Evolutionary conservation across 495 filamentous ascomycete genomes (phyloP), one percentile per base, ranked within the genome.

Genomic region (Diplogelasinospora grovesii): DNA sequence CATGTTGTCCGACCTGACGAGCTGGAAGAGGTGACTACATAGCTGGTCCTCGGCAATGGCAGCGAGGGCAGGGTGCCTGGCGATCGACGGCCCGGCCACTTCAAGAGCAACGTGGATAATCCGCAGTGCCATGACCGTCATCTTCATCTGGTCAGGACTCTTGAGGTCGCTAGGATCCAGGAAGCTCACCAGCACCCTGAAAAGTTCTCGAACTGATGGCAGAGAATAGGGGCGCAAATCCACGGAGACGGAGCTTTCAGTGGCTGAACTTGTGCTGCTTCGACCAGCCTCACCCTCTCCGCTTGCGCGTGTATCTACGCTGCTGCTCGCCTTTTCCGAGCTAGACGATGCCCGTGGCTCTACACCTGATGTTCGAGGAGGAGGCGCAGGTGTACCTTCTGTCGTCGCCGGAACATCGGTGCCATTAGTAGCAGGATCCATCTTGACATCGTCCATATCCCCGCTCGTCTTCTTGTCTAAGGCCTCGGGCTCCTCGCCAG

Each of bases 71-170:
- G 90, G 89, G 58, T 99, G 93, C 43, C 85, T 85, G 32, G 89
- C 86, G 54, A 99, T 97, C 1, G 89, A 94, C 1, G 92, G 90
- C 0, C 92, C 92, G 16, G 92, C 89, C 43, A 97, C 89, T 58
- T 99, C 92, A 26, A 99, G 74, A 8, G 92, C 90, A 23, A 99
- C 92, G 68, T 97, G 92, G 43, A 97, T 94, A 43, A 99, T 96
- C 22, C 93, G 76, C 39, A 99, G 67, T 5, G 93, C 92, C 88
- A 97, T 97, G 16, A 97, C 86, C 49, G 89, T 77, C 83, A 96
- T 94, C 7, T 86, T 77, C 83, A 96, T 94, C 7, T 86, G 81
- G 56, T 99, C 92, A 10, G 86, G 89, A 61, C 95, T 86, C 49
- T 88, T 84, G 27, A 78, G 78, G 52, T 96, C 89, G 49, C 97